phyloP scores from a whole-genome alignment of 1,284 basidiomycete species.

The Polyporus tsugae region DNA sequence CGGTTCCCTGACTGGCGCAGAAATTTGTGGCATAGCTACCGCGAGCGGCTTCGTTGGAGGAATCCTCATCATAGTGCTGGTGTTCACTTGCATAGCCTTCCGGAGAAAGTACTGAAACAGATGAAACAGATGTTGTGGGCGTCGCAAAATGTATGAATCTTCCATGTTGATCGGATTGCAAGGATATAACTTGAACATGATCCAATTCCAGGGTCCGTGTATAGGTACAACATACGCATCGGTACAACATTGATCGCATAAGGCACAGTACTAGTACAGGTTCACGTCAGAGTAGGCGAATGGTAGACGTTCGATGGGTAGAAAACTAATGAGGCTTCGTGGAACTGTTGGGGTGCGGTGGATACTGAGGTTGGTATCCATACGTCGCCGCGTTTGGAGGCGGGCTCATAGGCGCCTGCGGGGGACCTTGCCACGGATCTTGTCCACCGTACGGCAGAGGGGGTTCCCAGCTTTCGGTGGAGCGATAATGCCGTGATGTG shows the following conservation, averaged over 20 bases:
- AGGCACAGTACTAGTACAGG: conserved; percentile 1
- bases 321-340: conserved; percentile 1
- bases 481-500: conserved; percentile 19
- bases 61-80: conserved; percentile 35
- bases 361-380: conserved; percentile 40
- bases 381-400: conserved; percentile 35
- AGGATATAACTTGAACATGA: conserved; percentile 1
- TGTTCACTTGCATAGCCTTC: conserved; percentile 23
- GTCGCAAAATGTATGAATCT: background rate
- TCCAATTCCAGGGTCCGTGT: conserved; percentile 18
- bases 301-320: background rate
- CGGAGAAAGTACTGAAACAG: conserved; percentile 24
- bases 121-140: conserved; percentile 15
- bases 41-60: conserved; percentile 44
- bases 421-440: conserved; percentile 29
- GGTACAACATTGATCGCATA: conserved; percentile 21
- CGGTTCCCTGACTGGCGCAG: conserved; percentile 32
- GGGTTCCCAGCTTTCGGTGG: conserved; percentile 53
- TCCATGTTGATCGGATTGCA: conserved; percentile 16
- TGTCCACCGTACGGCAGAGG: conserved; percentile 40
- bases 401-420: conserved; percentile 29
- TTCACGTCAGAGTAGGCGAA: background rate
- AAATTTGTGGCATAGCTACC: conserved; percentile 41
- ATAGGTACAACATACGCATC: conserved; percentile 19
- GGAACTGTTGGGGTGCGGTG: background rate